Base-by-base conservation (phyloP, 805 yeast genomes). In the Candida silvatica region DNA sequence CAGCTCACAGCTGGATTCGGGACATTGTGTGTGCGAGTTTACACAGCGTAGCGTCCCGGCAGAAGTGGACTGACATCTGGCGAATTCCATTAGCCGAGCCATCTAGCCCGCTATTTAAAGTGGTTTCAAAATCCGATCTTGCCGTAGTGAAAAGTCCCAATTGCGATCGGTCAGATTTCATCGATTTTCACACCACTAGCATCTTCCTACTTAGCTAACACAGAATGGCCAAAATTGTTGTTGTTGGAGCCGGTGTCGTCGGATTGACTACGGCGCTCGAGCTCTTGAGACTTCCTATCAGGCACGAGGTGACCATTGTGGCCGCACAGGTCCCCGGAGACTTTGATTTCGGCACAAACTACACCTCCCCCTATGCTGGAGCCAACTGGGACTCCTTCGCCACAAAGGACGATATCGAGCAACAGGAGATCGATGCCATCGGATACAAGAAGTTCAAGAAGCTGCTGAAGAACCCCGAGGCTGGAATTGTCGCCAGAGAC, bases 321-420 rank as follows among this genome's bases (percentile, higher is more conserved):
- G 68, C 68, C 1, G 53, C 59, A 19, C 57, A 67, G 41, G 49
- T 77, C 19, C 83, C 83, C 2, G 80, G 81, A 1, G 83, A 77
- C 35, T 48, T 60, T 20, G 65, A 67, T 34, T 59, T 66, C 27
- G 54, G 54, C 11, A 40, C 45, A 3, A 65, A 66, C 7, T 79
- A 74, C 48, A 67, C 82, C 3, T 74, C 81, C 0, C 84, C 85
- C 3, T 71, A 64, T 50, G 86, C 85, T 0, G 86, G 86, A 4
- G 87, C 85, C 31, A 74, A 78, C 45, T 79, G 85, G 83, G 64
- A 61, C 32, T 70, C 80, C 9, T 74, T 75, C 55, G 84, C 82
- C 2, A 27, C 41, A 1, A 59, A 60, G 4, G 73, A 71, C 16
- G 58, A 52, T 20, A 35, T 32, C 6, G 44, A 41, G 20, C 48